A percentile compares a stretch with the other conserved stretches of the same genome.
These are phyloP conservation scores for Lolium perenne DNA, from an alignment of 176 grass and related monocot genomes.

Conservation along the genomic window DNA sequence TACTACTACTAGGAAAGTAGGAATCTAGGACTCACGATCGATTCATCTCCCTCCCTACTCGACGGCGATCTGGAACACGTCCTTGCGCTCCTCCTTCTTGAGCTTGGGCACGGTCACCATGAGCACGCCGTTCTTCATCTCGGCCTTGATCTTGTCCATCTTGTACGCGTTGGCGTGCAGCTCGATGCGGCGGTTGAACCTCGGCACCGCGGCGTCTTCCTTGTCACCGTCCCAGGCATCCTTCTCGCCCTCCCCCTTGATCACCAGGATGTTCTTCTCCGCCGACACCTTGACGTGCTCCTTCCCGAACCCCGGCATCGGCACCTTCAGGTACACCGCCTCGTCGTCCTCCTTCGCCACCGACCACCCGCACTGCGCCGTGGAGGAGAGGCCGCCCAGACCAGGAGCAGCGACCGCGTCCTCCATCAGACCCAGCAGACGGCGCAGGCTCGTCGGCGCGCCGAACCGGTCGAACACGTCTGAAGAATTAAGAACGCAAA, in stretches of 20 bases:
- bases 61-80: not conserved
- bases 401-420: not conserved
- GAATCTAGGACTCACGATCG: not conserved
- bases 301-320: constrained; percentile 8
- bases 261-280: constrained; percentile 48
- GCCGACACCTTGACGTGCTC: constrained; percentile 41
- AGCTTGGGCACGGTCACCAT: constrained; percentile 66
- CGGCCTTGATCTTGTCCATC: constrained; percentile 84
- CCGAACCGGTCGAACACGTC: too few relatives aligned
- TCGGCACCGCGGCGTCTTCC: not conserved
- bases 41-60: not conserved
- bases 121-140: constrained; percentile 96
- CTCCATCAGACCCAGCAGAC: constrained; percentile 49
- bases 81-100: constrained; percentile 26
- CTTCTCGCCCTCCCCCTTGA: constrained; percentile 17
- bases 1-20: too few relatives aligned
- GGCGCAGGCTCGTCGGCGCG: too few relatives aligned
- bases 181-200: constrained; percentile 48
- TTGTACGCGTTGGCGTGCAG: constrained; percentile 46
- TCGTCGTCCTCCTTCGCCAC: not conserved
- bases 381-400: not conserved
- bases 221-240: constrained; percentile 31
- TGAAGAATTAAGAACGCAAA: constrained; percentile 16
- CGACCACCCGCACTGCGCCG: not conserved
- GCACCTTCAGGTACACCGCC: constrained; percentile 9